Evolutionary conservation across 306 rosid genomes (phyloP).

Genomic region (Quercus variabilis): DNA sequence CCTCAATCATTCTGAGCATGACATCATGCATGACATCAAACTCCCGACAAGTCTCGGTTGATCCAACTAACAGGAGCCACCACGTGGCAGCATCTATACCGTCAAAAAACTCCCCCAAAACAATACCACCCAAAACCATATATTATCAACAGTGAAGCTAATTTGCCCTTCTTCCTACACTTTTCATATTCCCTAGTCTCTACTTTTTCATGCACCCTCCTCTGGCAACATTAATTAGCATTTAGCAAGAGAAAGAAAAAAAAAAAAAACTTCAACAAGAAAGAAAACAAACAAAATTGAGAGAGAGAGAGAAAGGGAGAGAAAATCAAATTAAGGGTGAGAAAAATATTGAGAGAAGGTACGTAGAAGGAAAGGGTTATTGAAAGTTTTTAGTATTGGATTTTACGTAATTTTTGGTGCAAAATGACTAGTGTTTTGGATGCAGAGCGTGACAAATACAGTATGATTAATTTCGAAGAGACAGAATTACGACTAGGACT

Average conservation of each 20-base stretch:
- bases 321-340: not conserved
- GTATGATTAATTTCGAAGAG: constrained; percentile 65
- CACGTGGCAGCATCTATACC: constrained; percentile 54
- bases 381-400: not conserved
- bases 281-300: not conserved
- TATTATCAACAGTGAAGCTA: constrained; percentile 10
- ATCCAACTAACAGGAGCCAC: constrained; percentile 23
- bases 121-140: constrained; percentile 9
- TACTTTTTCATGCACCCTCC: not conserved
- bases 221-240: not conserved
- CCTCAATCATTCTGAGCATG: constrained; percentile 36
- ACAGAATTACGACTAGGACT: constrained; percentile 81
- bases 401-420: not conserved
- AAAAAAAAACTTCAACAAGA: not conserved
- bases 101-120: not conserved
- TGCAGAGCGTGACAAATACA: constrained; percentile 23
- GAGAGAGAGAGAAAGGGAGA: not conserved
- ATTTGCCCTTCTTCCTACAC: not conserved
- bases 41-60: constrained; percentile 40
- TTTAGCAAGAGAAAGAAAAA: not conserved
- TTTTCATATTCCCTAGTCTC: not conserved
- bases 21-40: constrained; percentile 59
- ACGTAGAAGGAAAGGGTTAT: not conserved
- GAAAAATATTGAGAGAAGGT: no score
- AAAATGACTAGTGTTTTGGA: constrained; percentile 16